Base-by-base conservation (phyloP, 768 basidiomycete species). In the Lentinula sp. region DNA sequence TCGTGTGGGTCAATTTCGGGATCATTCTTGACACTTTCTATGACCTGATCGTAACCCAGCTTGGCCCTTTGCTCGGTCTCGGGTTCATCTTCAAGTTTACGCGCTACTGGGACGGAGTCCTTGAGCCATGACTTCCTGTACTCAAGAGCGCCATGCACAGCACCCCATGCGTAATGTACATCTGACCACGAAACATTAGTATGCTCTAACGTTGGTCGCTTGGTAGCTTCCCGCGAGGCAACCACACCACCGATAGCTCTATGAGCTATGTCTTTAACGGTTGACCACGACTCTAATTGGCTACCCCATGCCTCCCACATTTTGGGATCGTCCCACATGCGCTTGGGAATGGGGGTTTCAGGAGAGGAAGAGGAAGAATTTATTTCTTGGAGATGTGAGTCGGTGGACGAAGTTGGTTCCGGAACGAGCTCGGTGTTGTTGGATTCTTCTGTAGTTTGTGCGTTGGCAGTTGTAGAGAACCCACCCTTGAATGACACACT, bases 1-100 rank as follows among this genome's bases (percentile, higher is more conserved):
- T 97, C 94, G 64, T 97, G 87, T n/a, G 74, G 68, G 60, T 92
- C 91, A 48, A 97, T 79, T 23, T 89, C 84, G 59, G 81, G 78
- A 63, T 93, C 89, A 61, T 84, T 86, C 71, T 82, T 91, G 57
- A 98, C 66, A 42, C 78, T 79, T 67, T 94, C 92, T 23, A 95
- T 80, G 9, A 94, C 81, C 62, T 90, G 86, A 69, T 95, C 91
- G 15, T 76, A 65, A 35, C 72, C 76, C 35, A 73, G 74, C 58
- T 78, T 74, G 33, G 76, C 74, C 5, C 75, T 75, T 1, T 66
- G 61, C n/a, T 62, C 50, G 23, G 45, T 65, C 41, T 74, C 72
- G 64, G 74, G 69, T 32, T 74, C 73, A 41, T 72, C 72, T 39
- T 80, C 77, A n/a, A 57, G 66, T 18, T 70, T 68, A 54, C 72